Evolutionary conservation across 202 grass and related monocot species (phyloP).

Genomic region (Setaria italica): DNA sequence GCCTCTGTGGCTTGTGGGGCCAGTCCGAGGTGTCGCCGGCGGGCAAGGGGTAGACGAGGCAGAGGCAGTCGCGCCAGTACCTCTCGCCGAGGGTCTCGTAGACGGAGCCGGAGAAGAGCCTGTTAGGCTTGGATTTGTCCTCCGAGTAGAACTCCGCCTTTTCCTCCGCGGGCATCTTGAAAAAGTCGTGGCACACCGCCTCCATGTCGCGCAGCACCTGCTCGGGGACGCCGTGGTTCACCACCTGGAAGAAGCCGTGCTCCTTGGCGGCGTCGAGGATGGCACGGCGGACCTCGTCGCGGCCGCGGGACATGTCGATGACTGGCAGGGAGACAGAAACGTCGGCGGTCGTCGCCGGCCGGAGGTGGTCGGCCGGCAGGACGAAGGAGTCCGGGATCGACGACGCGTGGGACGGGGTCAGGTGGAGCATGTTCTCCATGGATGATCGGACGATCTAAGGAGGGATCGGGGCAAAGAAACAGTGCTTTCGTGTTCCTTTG

Average conservation of each 20-base stretch:
- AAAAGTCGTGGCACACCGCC: not conserved
- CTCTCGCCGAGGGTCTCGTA: conserved; percentile 4
- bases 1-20: not conserved
- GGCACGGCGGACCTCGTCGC: not conserved
- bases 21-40: not conserved
- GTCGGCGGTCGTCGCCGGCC: not conserved
- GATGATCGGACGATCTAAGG: not conserved
- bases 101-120: not conserved
- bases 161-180: not conserved
- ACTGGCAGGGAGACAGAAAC: not conserved
- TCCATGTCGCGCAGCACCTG: not conserved
- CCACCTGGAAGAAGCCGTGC: not conserved
- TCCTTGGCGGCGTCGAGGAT: conserved; percentile 4
- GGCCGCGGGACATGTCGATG: not conserved
- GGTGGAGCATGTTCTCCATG: not conserved
- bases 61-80: conserved; percentile 2
- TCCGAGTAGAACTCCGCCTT: not conserved
- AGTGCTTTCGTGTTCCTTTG: too few species aligned
- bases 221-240: not conserved
- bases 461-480: too few species aligned
- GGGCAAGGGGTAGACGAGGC: not conserved
- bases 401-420: not conserved
- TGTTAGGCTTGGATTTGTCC: not conserved
- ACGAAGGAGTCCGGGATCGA: not conserved
- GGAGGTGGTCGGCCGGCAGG: not conserved